Base-by-base conservation (phyloP, 2,329 filamentous ascomycete species). In the Fusarium heterosporum region DNA sequence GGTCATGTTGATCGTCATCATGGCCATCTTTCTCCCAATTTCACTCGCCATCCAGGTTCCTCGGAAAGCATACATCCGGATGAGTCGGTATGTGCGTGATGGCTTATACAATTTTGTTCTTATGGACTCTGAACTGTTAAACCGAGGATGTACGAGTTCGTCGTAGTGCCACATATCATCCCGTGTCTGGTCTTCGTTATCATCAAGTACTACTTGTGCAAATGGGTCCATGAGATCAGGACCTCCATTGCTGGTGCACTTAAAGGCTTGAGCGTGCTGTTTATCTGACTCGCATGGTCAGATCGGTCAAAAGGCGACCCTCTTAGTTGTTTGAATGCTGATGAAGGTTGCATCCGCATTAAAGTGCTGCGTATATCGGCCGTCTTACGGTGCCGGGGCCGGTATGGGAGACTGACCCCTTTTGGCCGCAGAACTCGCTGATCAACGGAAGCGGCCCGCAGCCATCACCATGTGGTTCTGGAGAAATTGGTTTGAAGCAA, bases 221-320 rank as follows among this genome's bases (percentile, higher is more conserved):
- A 72, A 30, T 79, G 77, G 76, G 78, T 78, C 1, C 78, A 79
- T 38, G 77, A 79, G 63, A 78, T 78, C 38, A 79, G 76, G 73
- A 71, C 74, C 12, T 78, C 76, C 58, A 56, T 77, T n/a, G 74
- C 30, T 43, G 54, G 54, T 13, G 48, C 70, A 3, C 72, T 61
- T n/a, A 77, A 64, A 9, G 71, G 77, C 41, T 79, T 4, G 78
- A 80, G 22, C 68, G 76, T 7, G 36, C 75, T 6, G 17, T 74
- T 4, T 68, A 77, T 0, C 8, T 76, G 1, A 51, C 51, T 8
- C 66, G 77, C 3, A 72, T 77, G 13, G 69, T 66, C 2, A 30
- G 61, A 4, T 57, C 3, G 26, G 56, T 6, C 61, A 64, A 12
- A 74, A 51, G 3, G 77, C 76, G 0, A 57, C 51, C 2, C 61